These are phyloP conservation scores for Abrus precatorius DNA, from an alignment of 306 rosid species.

Conservation along the genomic window DNA sequence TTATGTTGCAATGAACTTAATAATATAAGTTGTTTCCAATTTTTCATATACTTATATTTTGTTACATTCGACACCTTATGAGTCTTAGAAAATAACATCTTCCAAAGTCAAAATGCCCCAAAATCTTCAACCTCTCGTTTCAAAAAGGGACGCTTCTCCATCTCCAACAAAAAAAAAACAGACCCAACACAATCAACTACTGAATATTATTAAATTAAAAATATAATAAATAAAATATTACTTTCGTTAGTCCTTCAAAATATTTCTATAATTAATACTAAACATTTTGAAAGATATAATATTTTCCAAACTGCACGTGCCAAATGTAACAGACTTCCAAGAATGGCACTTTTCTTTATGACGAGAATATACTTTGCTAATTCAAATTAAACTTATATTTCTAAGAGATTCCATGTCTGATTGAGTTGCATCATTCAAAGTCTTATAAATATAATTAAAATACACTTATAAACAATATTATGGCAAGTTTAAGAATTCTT, in stretches of 20 bases:
- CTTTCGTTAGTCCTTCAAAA: too few species aligned
- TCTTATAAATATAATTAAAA: neutral
- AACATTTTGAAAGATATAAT: neutral
- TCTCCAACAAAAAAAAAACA: neutral
- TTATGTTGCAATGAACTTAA: too few species aligned
- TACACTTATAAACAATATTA: too few species aligned
- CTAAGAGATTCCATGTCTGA: neutral
- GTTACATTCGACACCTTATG: neutral
- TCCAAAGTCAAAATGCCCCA: conserved; percentile 11
- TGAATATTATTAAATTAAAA: too few species aligned
- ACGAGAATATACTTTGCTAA: neutral
- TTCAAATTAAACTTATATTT: neutral
- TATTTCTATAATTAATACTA: too few species aligned
- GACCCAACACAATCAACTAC: neutral
- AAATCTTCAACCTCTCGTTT: neutral
- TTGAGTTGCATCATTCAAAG: neutral
- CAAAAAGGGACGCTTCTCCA: neutral
- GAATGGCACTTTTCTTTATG: neutral
- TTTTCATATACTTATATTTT: neutral
- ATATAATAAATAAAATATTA: too few species aligned
- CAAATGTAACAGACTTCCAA: neutral
- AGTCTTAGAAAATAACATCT: neutral
- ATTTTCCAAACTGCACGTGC: neutral
- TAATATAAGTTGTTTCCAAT: too few species aligned
- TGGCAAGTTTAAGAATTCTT: too few species aligned